Evolutionary conservation across 2,329 filamentous ascomycete genomes (phyloP), one percentile per base, ranked within the genome.

Genomic region (Alternaria ventricosa): DNA sequence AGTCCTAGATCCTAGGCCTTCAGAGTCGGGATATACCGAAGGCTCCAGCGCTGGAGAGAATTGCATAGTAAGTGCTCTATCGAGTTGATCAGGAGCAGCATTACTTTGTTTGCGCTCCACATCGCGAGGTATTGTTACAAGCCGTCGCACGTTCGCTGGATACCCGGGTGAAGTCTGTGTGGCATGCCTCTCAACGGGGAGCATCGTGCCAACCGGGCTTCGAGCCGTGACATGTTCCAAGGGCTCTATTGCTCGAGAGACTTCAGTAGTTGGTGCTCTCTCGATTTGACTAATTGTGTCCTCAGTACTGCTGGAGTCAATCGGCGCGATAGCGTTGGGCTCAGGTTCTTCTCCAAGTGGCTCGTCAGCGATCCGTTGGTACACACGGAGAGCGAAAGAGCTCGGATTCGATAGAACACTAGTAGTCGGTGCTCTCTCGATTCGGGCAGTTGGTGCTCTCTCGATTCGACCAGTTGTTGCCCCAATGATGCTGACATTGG

Each of bases 31-130:
- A 23, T 22, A 22, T 20, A 41, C 41, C 55, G 60, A 6, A 50
- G 55, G 47, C 11, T 57, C 64, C 55, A 67, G 43, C n/a, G 56
- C 65, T 46, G 50, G 60, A 41, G 60, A 56, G 8, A 67, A 46
- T 25, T 57, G 30, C 9, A 49, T 43, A 18, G 63, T 68, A 11
- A 56, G 57, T 56, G 57, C 41, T 59, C 59, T 60, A n/a, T 58
- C 23, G 25, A 53, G 13, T 20, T 30, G n/a, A 18, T 28, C 25
- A 41, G 36, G 47, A 50, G 47, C 23, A 18, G 36, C 36, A 41
- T 8, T 41, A 15, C n/a, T 41, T 18, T 41, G 15, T 41, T 41
- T 41, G 36, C 36, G 36, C 36, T 41, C 36, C 18, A 41, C 36
- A 15, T 18, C 36, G 36, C 36, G 36, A 41, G 36, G 5, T 41